A percentile compares a stretch with the other conserved stretches of the same genome.
Conservation (phyloP, 805 yeast genomes). For the Priceomyces haplophilus region DNA sequence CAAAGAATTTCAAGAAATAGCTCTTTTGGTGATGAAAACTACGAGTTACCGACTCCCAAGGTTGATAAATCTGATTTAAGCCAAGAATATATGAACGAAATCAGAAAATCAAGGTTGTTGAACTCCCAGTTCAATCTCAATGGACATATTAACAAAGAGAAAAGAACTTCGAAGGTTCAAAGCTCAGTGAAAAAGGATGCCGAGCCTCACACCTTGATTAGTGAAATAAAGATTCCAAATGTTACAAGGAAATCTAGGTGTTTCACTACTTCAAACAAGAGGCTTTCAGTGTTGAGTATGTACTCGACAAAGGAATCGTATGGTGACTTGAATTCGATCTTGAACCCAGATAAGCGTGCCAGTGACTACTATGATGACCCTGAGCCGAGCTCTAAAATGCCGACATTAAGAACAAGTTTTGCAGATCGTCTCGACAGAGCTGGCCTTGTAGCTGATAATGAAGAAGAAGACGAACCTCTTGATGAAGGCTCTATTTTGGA, state of each 20-base stretch:
- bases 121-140: slow-evolving; percentile 35
- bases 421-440: slow-evolving; percentile 42
- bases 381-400: slow-evolving; percentile 11
- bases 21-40: slow-evolving; percentile 17
- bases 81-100: slow-evolving; percentile 44
- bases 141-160: slow-evolving; percentile 15
- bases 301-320: slow-evolving; percentile 67
- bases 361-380: slow-evolving; percentile 14
- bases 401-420: slow-evolving; percentile 37
- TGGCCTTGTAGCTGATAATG: slow-evolving; percentile 26
- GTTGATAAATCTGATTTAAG: slow-evolving; percentile 35
- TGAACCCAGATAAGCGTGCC: slow-evolving; percentile 22
- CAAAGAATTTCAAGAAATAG: slow-evolving; percentile 19
- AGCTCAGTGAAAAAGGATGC: slow-evolving; percentile 13
- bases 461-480: slow-evolving; percentile 28
- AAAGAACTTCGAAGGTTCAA: slow-evolving; percentile 1
- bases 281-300: slow-evolving; percentile 68
- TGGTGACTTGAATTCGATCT: slow-evolving; percentile 49
- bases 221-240: slow-evolving; percentile 66
- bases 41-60: slow-evolving; percentile 37
- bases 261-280: slow-evolving; percentile 59
- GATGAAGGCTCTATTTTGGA: slow-evolving; percentile 41
- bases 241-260: slow-evolving; percentile 67
- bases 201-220: slow-evolving; percentile 49
- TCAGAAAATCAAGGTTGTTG: slow-evolving; percentile 42